These are phyloP conservation scores for Puccinia polysora DNA, from an alignment of 1,284 basidiomycete genomes.

Conservation along the genomic window DNA sequence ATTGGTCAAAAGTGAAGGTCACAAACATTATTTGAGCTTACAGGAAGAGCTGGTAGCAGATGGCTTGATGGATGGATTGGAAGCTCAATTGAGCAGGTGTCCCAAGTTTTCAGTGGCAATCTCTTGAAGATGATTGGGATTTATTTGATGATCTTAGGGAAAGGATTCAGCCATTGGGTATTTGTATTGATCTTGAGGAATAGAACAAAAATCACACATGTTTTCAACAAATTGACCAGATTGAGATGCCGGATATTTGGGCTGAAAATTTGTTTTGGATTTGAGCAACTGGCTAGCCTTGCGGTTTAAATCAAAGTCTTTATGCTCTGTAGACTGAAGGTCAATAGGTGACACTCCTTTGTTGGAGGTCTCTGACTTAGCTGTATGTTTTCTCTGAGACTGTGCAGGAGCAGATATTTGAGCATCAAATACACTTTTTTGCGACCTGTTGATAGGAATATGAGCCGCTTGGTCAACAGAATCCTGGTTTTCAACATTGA, in stretches of 20 bases:
- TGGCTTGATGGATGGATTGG: conserved; percentile 18
- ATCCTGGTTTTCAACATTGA: conserved; percentile 3
- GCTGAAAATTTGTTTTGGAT: neutral
- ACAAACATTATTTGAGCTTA: conserved; percentile 41
- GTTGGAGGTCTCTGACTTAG: neutral
- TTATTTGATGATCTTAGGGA: conserved; percentile 14
- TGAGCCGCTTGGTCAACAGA: neutral
- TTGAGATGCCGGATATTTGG: neutral
- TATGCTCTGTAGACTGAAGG: neutral
- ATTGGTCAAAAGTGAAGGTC: conserved; percentile 32
- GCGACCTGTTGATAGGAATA: neutral
- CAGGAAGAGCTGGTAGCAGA: conserved; percentile 30
- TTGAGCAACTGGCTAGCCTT: neutral
- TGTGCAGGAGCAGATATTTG: neutral
- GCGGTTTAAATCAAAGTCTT: neutral
- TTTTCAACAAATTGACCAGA: conserved; percentile 10
- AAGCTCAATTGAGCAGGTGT: conserved; percentile 12
- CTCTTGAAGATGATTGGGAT: conserved; percentile 22
- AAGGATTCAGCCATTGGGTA: conserved; percentile 1
- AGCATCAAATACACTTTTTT: neutral
- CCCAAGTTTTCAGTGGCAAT: neutral
- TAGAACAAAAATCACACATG: conserved; percentile 7
- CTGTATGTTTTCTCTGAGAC: neutral
- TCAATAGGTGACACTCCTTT: neutral
- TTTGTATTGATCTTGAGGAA: conserved; percentile 6